These are phyloP conservation scores for Cladosporium sp. DNA, from an alignment of 2,329 filamentous ascomycete species.

Conservation along the genomic window DNA sequence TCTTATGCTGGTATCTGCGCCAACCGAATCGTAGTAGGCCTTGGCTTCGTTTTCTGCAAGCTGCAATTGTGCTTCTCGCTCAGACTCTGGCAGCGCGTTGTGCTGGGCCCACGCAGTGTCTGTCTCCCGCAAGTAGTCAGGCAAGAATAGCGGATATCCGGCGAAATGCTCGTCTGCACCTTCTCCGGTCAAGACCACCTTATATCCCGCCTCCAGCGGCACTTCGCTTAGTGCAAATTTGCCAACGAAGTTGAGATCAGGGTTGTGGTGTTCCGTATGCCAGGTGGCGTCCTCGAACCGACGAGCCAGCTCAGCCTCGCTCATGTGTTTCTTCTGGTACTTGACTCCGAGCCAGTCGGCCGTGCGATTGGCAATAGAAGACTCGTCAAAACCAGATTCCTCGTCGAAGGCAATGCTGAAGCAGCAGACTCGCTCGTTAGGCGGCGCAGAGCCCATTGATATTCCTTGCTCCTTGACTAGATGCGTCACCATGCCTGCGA, in stretches of 20 bases:
- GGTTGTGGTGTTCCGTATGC: constrained; percentile 43
- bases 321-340: constrained; percentile 40
- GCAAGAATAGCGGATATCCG: constrained; percentile 47
- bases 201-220: constrained; percentile 44
- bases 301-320: constrained; percentile 40
- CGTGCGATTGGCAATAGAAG: constrained; percentile 44
- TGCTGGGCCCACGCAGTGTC: constrained; percentile 34
- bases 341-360: constrained; percentile 47
- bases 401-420: constrained; percentile 54
- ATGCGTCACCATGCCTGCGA: constrained; percentile 54
- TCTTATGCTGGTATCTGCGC: constrained; percentile 23
- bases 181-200: constrained; percentile 50
- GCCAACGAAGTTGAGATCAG: constrained; percentile 51
- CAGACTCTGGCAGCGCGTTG: constrained; percentile 23
- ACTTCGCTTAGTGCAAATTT: constrained; percentile 49
- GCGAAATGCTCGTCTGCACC: constrained; percentile 50
- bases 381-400: constrained; percentile 49
- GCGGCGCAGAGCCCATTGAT: constrained; percentile 43
- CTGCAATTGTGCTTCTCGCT: constrained; percentile 20
- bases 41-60: constrained; percentile 23
- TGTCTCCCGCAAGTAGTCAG: constrained; percentile 48
- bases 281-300: constrained; percentile 44
- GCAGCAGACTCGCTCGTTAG: constrained; percentile 38
- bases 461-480: constrained; percentile 46
- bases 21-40: constrained; percentile 26